phyloP scores from a whole-genome alignment of 768 basidiomycete species.

The Tubosaeta sp. region DNA sequence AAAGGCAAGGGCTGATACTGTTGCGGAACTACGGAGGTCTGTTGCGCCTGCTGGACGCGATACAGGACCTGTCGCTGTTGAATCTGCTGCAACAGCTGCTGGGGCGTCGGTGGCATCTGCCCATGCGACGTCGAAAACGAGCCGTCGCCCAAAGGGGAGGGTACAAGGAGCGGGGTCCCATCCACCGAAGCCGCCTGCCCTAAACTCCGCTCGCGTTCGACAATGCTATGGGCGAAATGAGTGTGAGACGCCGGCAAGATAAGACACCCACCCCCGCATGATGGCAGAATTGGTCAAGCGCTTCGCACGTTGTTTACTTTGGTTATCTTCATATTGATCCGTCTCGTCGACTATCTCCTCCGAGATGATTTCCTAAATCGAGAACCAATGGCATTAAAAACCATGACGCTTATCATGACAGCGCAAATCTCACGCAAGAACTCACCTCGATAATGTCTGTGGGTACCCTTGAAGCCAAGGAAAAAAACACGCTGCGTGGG shows the following conservation, averaged over 20 bases:
- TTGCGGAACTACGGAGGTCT: background rate
- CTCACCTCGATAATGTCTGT: slow-evolving; percentile 70
- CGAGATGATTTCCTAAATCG: slow-evolving; percentile 82
- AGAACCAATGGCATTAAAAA: slow-evolving; percentile 1
- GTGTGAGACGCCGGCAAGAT: background rate
- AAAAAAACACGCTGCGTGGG: background rate
- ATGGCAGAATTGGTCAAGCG: slow-evolving; percentile 68
- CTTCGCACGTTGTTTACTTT: slow-evolving; percentile 68
- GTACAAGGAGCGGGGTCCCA: slow-evolving; percentile 33
- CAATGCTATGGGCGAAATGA: slow-evolving; percentile 39
- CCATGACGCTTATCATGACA: background rate
- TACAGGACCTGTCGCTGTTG: slow-evolving; percentile 17
- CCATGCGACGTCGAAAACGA: slow-evolving; percentile 9
- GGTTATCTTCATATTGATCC: slow-evolving; percentile 85
- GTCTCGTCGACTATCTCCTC: slow-evolving; percentile 97
- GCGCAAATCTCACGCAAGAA: slow-evolving; percentile 4
- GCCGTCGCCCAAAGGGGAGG: slow-evolving; percentile 10
- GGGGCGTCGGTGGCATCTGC: slow-evolving; percentile 11
- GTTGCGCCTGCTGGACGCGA: background rate
- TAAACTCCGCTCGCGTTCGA: slow-evolving; percentile 45
- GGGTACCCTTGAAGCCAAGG: background rate
- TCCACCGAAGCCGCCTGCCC: slow-evolving; percentile 30
- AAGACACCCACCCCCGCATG: slow-evolving; percentile 62
- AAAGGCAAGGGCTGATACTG: background rate
- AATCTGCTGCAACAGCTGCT: slow-evolving; percentile 17